Base-by-base conservation (phyloP, 2,329 filamentous ascomycete genomes). In the Metarhizium anisopliae region DNA sequence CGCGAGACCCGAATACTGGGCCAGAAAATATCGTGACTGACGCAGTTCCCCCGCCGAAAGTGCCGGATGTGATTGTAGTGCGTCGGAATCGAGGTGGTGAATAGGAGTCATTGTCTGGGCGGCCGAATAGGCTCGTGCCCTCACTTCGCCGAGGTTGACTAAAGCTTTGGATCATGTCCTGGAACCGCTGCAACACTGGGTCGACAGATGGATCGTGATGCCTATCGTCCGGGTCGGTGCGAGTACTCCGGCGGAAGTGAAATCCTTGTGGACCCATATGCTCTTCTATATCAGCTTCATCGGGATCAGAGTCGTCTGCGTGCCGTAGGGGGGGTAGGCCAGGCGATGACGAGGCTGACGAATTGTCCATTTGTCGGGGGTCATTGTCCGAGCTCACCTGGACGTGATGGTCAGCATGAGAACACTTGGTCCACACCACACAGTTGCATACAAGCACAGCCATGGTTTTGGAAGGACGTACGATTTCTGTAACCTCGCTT, bases 401-500 rank as follows among this genome's bases (percentile, higher is more conserved):
- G 11, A 57, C n/a, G n/a, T 10, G 16, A 16, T 14, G 35, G 56
- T 64, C 40, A 66, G 64, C 38, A 11, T 40, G 13, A 16, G 38
- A 16, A 40, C 38, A n/a, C 2, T 40, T 40, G 11, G 13, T 35
- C 32, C 6, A 11, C 32, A 35, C 6, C 38, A 5, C 8, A 3
- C 5, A 11, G 38, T 16, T 14, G 14, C 10, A 40, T 13, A 14
- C 5, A 16, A 40, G 38, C 11, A 40, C 5, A 40, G 14, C 18
- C 42, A 20, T 45, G n/a, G 3, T 32, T 40, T 16, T 14, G 30
- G 38, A 13, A 18, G 13, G 25, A 77, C 86, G 66, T 76, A 95
- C 92, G 63, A 97, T 90, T 73, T 99, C 92, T 16, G 84, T 90
- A 61, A 90, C 85, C 20, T 95, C 90, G 42, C 84, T 84, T 4